Percentiles rank a stretch among this genome's conserved stretches.
These are phyloP conservation scores for Heterobasidion parviporum DNA, from an alignment of 1,284 basidiomycete genomes.

Conservation along the genomic window DNA sequence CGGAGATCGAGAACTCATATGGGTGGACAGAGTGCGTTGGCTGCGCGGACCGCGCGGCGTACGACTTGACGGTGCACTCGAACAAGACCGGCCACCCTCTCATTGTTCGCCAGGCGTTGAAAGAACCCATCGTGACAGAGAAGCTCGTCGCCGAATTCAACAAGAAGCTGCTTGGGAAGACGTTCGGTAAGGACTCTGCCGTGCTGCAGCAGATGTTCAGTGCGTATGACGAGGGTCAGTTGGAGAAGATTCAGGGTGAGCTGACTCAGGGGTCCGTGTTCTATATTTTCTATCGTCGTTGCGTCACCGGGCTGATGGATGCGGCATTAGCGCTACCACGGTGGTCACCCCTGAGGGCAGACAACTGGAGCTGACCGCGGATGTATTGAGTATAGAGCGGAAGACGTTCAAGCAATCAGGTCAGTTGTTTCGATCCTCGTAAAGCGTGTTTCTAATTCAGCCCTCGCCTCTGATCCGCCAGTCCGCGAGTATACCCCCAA, in stretches of 20 bases:
- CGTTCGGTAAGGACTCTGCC: conserved; percentile 82
- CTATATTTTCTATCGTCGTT: conserved; percentile 5
- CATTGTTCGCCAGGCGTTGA: conserved; percentile 79
- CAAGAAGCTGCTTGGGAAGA: conserved; percentile 87
- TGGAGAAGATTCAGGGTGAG: conserved; percentile 67
- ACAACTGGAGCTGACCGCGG: conserved; percentile 66
- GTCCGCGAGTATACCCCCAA: conserved; percentile 95
- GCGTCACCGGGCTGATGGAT: not conserved
- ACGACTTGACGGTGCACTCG: conserved; percentile 66
- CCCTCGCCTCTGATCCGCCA: conserved; percentile 19
- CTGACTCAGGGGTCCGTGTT: conserved; percentile 64
- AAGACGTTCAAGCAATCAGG: conserved; percentile 89
- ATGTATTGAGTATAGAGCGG: conserved; percentile 74
- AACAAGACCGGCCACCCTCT: conserved; percentile 63
- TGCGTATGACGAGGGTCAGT: conserved; percentile 59
- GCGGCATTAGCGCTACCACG: conserved; percentile 32
- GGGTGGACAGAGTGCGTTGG: conserved; percentile 99
- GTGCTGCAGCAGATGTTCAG: conserved; percentile 65
- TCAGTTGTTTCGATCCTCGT: conserved; percentile 28
- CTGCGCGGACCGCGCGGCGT: conserved; percentile 97
- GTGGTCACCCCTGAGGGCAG: conserved; percentile 54
- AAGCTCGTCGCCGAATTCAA: conserved; percentile 75
- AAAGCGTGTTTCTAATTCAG: not conserved
- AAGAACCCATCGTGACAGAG: conserved; percentile 71
- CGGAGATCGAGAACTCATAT: conserved; percentile 90